Conservation (phyloP, 1,284 basidiomycete species). For the Calocybe gambosa region DNA sequence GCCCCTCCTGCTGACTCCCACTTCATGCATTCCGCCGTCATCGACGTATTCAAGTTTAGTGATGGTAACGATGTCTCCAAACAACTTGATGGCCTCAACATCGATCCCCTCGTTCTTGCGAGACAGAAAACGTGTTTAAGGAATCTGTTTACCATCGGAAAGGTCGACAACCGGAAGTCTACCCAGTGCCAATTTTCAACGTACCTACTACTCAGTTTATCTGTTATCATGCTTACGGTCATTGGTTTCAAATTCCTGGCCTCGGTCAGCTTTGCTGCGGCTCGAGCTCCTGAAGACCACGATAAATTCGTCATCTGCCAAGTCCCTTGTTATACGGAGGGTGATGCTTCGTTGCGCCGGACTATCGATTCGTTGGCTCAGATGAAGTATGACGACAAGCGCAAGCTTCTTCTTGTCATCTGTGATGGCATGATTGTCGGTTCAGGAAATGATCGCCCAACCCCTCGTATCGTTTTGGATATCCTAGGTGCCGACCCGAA, state of each 20-base stretch:
- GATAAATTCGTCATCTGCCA: slow-evolving; percentile 99
- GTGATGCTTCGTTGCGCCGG: slow-evolving; percentile 77
- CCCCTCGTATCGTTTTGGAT: slow-evolving; percentile 91
- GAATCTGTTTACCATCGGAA: slow-evolving; percentile 89
- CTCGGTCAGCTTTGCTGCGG: slow-evolving; percentile 81
- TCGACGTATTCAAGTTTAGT: slow-evolving; percentile 79
- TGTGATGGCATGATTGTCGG: slow-evolving; percentile 99
- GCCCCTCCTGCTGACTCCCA: slow-evolving; percentile 54
- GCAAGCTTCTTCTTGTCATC: slow-evolving; percentile 90
- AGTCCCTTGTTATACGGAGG: slow-evolving; percentile 97
- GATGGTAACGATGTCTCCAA: slow-evolving; percentile 87
- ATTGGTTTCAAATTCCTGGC: slow-evolving; percentile 99
- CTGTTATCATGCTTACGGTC: slow-evolving; percentile 89
- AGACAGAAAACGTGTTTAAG: slow-evolving; percentile 86
- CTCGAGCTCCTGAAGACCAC: slow-evolving; percentile 89
- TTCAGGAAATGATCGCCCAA: slow-evolving; percentile 88
- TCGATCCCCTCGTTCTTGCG: slow-evolving; percentile 63
- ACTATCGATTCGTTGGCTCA: slow-evolving; percentile 95
- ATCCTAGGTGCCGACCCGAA: slow-evolving; percentile 94
- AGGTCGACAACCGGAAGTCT: slow-evolving; percentile 89
- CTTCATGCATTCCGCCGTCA: slow-evolving; percentile 75
- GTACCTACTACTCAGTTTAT: slow-evolving; percentile 88
- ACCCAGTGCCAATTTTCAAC: slow-evolving; percentile 88
- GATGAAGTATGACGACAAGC: slow-evolving; percentile 97
- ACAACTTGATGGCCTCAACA: slow-evolving; percentile 58